Evolutionary conservation across 345 rosid genomes (phyloP).

Genomic region (Salix suchowensis): DNA sequence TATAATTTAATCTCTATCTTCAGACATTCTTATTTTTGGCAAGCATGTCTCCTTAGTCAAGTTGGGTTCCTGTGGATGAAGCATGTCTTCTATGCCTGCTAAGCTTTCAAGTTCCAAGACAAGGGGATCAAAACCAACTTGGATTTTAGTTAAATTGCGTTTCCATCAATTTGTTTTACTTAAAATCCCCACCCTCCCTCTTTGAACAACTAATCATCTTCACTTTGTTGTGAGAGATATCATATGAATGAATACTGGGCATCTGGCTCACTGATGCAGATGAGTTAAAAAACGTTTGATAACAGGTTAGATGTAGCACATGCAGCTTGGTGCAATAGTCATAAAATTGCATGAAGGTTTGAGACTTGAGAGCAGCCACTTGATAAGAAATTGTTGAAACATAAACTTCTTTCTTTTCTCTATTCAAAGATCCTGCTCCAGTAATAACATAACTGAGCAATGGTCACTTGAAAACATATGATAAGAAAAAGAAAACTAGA

Average conservation of each 20-base stretch:
- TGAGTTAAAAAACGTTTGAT: not conserved
- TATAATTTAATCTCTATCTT: not conserved
- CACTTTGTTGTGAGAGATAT: no score
- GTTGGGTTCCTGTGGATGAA: not conserved
- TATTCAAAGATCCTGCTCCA: no score
- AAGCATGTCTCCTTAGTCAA: slow-evolving; percentile 1
- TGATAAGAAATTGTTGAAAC: not conserved
- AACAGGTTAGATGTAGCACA: not conserved
- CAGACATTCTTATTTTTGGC: not conserved
- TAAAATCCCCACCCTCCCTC: not conserved
- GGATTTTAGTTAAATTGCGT: not conserved
- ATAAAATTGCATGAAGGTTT: not conserved
- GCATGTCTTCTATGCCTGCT: not conserved
- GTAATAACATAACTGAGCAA: no score
- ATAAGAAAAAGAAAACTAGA: not conserved
- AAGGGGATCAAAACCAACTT: not conserved
- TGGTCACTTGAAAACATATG: no score
- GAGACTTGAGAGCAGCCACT: not conserved
- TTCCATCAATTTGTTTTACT: not conserved
- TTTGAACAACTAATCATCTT: not conserved
- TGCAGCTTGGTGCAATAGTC: not conserved
- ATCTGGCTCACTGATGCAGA: not conserved
- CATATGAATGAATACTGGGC: not conserved
- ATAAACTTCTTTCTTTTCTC: not conserved
- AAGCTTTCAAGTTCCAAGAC: not conserved